Base-by-base conservation (phyloP, 495 filamentous ascomycete species). In the Xylaria longipes region DNA sequence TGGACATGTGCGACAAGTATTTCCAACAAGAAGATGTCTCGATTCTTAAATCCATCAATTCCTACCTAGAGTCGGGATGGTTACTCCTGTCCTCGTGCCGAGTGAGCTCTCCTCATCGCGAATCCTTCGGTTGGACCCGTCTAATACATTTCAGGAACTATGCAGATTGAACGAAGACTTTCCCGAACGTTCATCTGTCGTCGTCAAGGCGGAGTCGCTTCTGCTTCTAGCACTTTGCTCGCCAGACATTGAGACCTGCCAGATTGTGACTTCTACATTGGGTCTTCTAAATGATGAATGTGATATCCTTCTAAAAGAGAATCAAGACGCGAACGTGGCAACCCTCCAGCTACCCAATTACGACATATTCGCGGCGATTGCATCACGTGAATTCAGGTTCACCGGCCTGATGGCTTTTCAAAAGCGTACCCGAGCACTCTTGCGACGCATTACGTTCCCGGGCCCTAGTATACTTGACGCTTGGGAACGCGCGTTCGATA, bases 361-460 rank as follows among this genome's bases (percentile, higher is more conserved):
- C 66, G 87, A 89, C 7, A 80, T 89, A 22, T 91, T 89, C 72
- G 76, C 82, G 39, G 89, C 91, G 74, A 85, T 91, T 62, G 87
- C 89, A 11, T 87, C 90, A 1, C 86, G 86, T 58, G 85, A 85
- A 15, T 91, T 91, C 77, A 82, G 87, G 46, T 88, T 91, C 62
- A 91, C 89, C 27, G 89, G 89, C 3, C 76, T 90, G 35, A 90
- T 91, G 20, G 89, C 89, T 17, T 91, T 91, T 75, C 89, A 91
- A 71, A 91, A 90, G 70, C 82, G 89, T 22, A 83, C 88, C 35
- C 84, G 89, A 37, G 82, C 78, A 17, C 81, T 90, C 14, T 72
- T 91, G 45, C 80, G 87, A 25, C 86, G 87, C 63, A 89, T 91
- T 83, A 84, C 85, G 50, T 85, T 85, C 72, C 89, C 89, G 12